Percentiles rank a stretch among this genome's conserved stretches.
Evolutionary conservation across 345 rosid genomes (phyloP).

Genomic region (Syzygium grande): DNA sequence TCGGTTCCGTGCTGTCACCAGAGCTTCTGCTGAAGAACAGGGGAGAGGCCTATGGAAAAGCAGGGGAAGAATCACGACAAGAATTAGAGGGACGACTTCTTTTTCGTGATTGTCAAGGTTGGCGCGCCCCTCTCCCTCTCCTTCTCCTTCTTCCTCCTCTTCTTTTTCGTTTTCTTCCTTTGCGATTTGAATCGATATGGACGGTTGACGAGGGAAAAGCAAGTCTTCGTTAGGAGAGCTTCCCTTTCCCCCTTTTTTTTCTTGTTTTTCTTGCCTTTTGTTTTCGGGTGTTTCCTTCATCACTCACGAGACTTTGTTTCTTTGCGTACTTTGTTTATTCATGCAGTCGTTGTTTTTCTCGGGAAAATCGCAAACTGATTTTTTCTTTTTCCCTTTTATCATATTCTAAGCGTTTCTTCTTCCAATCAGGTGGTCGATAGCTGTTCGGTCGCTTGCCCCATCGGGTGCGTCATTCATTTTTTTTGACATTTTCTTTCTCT

Average conservation of each 20-base stretch:
- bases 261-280: neutral
- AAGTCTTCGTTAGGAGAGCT: neutral
- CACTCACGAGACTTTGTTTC: slow-evolving; percentile 6
- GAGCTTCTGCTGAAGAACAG: neutral
- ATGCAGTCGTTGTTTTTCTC: neutral
- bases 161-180: neutral
- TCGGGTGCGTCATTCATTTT: slow-evolving; percentile 14
- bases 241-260: neutral
- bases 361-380: neutral
- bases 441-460: slow-evolving; percentile 1
- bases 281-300: neutral
- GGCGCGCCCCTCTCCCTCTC: neutral
- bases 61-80: neutral
- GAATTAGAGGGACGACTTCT: neutral
- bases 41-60: neutral
- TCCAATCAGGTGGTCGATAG: slow-evolving; percentile 12
- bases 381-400: neutral
- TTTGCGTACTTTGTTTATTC: neutral
- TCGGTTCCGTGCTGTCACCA: neutral
- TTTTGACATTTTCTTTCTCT: neutral
- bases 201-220: neutral
- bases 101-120: neutral
- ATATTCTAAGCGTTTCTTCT: neutral
- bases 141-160: neutral
- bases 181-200: neutral